These are phyloP conservation scores for Neofusicoccum sp. DNA, from an alignment of 2,329 filamentous ascomycete species.

Conservation along the genomic window DNA sequence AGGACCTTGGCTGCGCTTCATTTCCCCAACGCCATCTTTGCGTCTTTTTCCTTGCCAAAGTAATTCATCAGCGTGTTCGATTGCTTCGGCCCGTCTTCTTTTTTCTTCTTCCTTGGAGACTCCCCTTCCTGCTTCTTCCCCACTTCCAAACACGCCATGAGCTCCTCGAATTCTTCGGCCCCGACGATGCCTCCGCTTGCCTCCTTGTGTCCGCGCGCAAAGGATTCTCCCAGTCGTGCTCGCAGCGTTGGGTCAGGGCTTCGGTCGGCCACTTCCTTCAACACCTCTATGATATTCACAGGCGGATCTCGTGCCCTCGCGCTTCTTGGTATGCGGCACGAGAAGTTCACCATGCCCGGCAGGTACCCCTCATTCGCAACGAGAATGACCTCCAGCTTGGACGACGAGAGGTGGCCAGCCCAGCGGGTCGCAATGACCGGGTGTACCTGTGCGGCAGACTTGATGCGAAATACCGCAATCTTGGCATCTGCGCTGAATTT, in stretches of 20 bases:
- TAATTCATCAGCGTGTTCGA: conserved; percentile 58
- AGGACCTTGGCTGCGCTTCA: background rate
- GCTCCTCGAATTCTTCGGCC: conserved; percentile 61
- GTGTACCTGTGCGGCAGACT: conserved; percentile 61
- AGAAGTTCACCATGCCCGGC: conserved; percentile 64
- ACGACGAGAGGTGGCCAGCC: conserved; percentile 60
- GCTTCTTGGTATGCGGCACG: conserved; percentile 60
- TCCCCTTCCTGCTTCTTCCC: conserved; percentile 50
- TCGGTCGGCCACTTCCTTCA: conserved; percentile 51
- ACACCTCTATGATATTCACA: conserved; percentile 62
- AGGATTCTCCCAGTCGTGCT: conserved; percentile 59
- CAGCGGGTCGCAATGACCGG: conserved; percentile 66
- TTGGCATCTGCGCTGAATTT: conserved; percentile 62
- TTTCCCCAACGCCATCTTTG: background rate
- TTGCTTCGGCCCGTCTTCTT: conserved; percentile 39
- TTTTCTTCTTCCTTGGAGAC: conserved; percentile 31
- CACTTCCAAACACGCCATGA: conserved; percentile 59
- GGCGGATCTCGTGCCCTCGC: conserved; percentile 54
- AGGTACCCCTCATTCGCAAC: conserved; percentile 67
- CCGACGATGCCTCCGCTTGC: conserved; percentile 65
- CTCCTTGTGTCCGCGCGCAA: conserved; percentile 66
- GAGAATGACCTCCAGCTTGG: conserved; percentile 61
- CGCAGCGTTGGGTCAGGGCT: conserved; percentile 36
- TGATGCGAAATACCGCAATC: conserved; percentile 63
- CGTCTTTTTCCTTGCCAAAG: conserved; percentile 44